Evolutionary conservation across 768 basidiomycete genomes (phyloP), one percentile per base, ranked within the genome.

Genomic region (Rhodosporidiobolus sp.): DNA sequence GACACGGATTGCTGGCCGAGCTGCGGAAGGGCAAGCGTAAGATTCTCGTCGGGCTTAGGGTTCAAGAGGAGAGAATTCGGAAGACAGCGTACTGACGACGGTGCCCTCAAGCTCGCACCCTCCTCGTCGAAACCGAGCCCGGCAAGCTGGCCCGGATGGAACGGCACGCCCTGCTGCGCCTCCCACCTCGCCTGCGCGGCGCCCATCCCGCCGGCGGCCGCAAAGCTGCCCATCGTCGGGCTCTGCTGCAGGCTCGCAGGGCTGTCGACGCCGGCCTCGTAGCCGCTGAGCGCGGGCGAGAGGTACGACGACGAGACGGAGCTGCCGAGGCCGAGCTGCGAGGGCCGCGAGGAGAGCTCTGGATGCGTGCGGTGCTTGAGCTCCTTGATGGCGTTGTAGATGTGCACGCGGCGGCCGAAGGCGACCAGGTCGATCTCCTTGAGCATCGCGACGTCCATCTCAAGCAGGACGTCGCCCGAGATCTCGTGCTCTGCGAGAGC

Each of bases 371-470:
- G 65, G 9, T 7, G 32, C 34, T 89, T 88, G 10, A 99, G 86
- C 67, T 99, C 94, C 9, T 86, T 83, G 76, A 99, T 96, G 34
- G 92, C 92, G 75, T 95, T 94, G 34, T 90, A 89, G 67, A 99
- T 94, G 66, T 92, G 88, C 80, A 92, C 85, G 26, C 96, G 91
- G 80, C 96, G 96, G 20, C 96, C 96, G 76, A 95, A 96, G 7
- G 93, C 93, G 78, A 86, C 83, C 75, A 99, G 92, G 32, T 94
- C 96, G 64, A 99, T 89, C 83, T 98, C 94, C 83, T 98, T 98
- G 77, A 99, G 88, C 24, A 96, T 85, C 78, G 89, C 90, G 65
- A 89, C 87, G 73, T 97, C 93, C 70, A 98, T 89, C 78, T 96
- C 95, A 66, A 98, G 87, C 12, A 99, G 86, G 45, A 98, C 91